Percentiles rank a stretch among this genome's conserved stretches.
phyloP scores from a whole-genome alignment of 2,329 filamentous ascomycete species.

The Amauroascus niger region DNA sequence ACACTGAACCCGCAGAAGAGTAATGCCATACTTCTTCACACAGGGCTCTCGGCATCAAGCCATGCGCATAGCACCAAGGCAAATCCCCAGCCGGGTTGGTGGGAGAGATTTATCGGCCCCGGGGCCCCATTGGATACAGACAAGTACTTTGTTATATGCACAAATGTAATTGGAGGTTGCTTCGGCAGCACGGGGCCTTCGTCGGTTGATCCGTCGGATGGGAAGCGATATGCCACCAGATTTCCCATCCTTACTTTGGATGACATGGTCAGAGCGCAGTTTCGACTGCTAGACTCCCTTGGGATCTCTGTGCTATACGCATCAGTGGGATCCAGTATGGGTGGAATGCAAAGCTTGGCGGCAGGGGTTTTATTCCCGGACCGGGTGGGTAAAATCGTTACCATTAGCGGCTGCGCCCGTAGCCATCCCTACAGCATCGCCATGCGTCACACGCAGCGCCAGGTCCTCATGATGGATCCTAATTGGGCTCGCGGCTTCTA shows the following conservation, averaged over 20 bases:
- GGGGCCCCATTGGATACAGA: constrained; percentile 76
- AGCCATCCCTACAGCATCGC: constrained; percentile 97
- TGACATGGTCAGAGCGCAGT: constrained; percentile 96
- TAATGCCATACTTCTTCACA: constrained; percentile 88
- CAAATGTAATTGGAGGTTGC: constrained; percentile 91
- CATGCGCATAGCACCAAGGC: constrained; percentile 84
- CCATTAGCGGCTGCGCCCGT: constrained; percentile 84
- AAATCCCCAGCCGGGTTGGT: constrained; percentile 90
- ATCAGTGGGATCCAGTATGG: constrained; percentile 94
- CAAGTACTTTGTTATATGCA: constrained; percentile 89
- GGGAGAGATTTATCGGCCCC: constrained; percentile 96
- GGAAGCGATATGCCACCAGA: constrained; percentile 78
- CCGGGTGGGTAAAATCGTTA: constrained; percentile 71
- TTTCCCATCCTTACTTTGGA: constrained; percentile 94
- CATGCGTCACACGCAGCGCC: constrained; percentile 94
- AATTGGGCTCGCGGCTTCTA: constrained; percentile 96
- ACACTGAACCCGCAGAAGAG: constrained; percentile 65
- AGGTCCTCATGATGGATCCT: constrained; percentile 98
- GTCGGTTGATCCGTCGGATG: constrained; percentile 78
- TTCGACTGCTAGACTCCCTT: constrained; percentile 71
- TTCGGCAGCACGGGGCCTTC: constrained; percentile 90
- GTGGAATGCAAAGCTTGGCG: constrained; percentile 92
- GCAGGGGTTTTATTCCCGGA: constrained; percentile 75
- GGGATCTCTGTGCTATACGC: constrained; percentile 73
- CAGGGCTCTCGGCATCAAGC: constrained; percentile 90